phyloP scores from a whole-genome alignment of 2,329 filamentous ascomycete genomes.

The Herpotrichia juniperi region DNA sequence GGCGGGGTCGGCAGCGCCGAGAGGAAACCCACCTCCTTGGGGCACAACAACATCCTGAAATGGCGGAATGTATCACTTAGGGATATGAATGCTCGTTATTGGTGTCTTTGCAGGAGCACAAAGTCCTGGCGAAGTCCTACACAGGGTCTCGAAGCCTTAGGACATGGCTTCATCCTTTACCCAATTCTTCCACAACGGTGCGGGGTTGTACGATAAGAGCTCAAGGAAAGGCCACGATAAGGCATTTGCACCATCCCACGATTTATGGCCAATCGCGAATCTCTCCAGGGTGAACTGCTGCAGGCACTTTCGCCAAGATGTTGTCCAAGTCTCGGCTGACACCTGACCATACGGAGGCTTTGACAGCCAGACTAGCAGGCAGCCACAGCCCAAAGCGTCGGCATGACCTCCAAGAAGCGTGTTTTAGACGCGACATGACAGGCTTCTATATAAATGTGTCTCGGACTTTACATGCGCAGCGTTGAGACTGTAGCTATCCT shows the following conservation, averaged over 20 bases:
- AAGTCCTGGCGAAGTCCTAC: not conserved
- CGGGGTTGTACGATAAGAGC: not conserved
- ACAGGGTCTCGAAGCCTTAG: not conserved
- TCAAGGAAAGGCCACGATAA: not conserved
- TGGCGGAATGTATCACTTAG: not conserved
- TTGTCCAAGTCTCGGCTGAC: slow-evolving; percentile 1
- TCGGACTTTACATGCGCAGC: not conserved
- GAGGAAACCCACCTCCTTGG: slow-evolving; percentile 38
- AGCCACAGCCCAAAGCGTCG: not conserved
- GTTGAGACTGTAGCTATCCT: not conserved
- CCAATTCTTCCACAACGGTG: not conserved
- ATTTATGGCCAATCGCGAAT: not conserved
- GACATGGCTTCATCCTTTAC: not conserved
- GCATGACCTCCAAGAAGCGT: slow-evolving; percentile 5
- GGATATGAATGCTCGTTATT: not conserved
- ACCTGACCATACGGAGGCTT: slow-evolving; percentile 9
- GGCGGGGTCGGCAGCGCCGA: slow-evolving; percentile 8
- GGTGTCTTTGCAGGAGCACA: not conserved
- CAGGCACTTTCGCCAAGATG: not conserved
- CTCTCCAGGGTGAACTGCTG: not conserved
- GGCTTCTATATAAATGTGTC: not conserved
- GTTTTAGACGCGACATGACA: not conserved
- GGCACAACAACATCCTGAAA: slow-evolving; percentile 43
- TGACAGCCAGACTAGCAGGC: not conserved
- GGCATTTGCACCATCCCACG: not conserved